Conservation (phyloP, 2,329 filamentous ascomycete species). For the Aspergillus sp. region DNA sequence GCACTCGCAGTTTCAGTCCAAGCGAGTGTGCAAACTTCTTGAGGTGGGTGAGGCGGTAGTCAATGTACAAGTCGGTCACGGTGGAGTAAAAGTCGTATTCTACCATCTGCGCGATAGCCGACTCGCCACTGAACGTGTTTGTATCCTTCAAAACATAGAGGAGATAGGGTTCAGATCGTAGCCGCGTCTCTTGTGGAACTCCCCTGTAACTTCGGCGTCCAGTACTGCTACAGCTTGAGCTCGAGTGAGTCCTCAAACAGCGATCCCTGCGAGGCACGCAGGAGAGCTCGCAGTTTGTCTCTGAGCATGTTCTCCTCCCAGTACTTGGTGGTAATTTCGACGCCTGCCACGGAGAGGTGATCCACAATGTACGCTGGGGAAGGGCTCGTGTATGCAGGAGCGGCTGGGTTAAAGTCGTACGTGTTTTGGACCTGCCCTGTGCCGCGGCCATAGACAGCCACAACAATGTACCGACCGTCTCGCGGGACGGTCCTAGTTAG, state of each 20-base stretch:
- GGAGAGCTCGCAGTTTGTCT: not conserved
- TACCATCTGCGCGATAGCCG: not conserved
- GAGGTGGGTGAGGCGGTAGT: not conserved
- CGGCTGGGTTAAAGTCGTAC: conserved; percentile 2
- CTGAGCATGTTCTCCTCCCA: not conserved
- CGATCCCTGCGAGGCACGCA: not conserved
- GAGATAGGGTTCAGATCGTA: not conserved
- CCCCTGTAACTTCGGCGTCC: not conserved
- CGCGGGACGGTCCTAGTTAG: not conserved
- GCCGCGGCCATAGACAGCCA: conserved; percentile 3
- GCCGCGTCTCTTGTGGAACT: not conserved
- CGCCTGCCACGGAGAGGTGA: conserved; percentile 2
- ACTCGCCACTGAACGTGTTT: not conserved
- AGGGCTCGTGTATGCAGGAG: not conserved
- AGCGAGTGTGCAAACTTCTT: conserved; percentile 4
- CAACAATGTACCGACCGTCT: conserved; percentile 2
- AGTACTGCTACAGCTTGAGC: conserved; percentile 6
- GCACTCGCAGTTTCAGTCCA: not conserved
- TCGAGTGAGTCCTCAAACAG: conserved; percentile 5
- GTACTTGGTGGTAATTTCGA: not conserved
- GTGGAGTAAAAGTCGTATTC: conserved; percentile 8
- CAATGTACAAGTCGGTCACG: conserved; percentile 3
- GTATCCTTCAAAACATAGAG: not conserved
- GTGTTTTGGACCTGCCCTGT: conserved; percentile 6
- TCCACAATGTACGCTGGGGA: conserved; percentile 5